Conservation (phyloP, 1,284 basidiomycete genomes). For the Ganoderma sp. region DNA sequence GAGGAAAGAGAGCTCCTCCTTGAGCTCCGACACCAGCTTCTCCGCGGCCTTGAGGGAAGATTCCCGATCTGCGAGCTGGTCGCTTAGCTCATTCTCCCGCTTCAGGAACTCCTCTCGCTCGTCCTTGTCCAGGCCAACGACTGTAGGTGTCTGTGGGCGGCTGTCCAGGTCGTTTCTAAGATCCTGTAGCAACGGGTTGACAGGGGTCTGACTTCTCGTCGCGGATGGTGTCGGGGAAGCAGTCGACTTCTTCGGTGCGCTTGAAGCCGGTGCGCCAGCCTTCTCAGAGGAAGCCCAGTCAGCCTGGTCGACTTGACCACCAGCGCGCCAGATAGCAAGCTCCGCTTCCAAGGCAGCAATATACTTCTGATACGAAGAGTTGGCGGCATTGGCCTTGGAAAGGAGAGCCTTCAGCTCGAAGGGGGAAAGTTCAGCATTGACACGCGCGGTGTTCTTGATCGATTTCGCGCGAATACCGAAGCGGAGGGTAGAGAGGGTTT, state of each 20-base stretch:
- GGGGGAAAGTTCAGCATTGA: slow-evolving; percentile 98
- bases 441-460: slow-evolving; percentile 99
- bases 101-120: slow-evolving; percentile 97
- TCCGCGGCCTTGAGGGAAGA: slow-evolving; percentile 75
- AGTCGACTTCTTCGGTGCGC: slow-evolving; percentile 61
- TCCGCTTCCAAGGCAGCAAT: slow-evolving; percentile 92
- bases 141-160: slow-evolving; percentile 86
- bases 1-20: slow-evolving; percentile 85
- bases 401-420: slow-evolving; percentile 93
- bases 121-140: slow-evolving; percentile 89
- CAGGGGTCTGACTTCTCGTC: slow-evolving; percentile 80
- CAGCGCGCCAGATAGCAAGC: slow-evolving; percentile 88
- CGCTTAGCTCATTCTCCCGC: slow-evolving; percentile 96
- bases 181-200: slow-evolving; percentile 80
- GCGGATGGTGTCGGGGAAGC: slow-evolving; percentile 63
- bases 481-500: slow-evolving; percentile 96
- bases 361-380: slow-evolving; percentile 85
- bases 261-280: slow-evolving; percentile 48
- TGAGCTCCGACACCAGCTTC: slow-evolving; percentile 84
- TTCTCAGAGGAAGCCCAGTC: slow-evolving; percentile 85
- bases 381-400: slow-evolving; percentile 89
- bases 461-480: slow-evolving; percentile 99
- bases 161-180: slow-evolving; percentile 77
- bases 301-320: slow-evolving; percentile 84
- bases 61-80: slow-evolving; percentile 93